Base-by-base conservation (phyloP, 2,329 filamentous ascomycete species). In the Teratosphaeria destructans region DNA sequence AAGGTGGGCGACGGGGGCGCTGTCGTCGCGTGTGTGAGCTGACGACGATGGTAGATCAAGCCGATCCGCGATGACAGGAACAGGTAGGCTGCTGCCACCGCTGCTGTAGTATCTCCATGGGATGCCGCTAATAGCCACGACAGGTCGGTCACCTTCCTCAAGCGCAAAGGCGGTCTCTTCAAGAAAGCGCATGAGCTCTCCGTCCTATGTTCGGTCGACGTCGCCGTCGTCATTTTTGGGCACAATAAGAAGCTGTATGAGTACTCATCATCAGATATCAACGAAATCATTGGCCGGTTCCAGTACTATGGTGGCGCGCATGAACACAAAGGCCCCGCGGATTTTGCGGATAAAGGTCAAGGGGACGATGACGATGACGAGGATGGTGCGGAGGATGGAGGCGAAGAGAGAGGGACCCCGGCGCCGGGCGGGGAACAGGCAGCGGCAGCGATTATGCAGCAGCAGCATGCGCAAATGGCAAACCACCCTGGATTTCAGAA, bases 151-250 rank as follows among this genome's bases (percentile, higher is more conserved):
- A 99, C 94, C 53, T 99, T 99, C 75, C 80, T 99, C 67, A 99
- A 99, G 82, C 89, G 94, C 79, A 99, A 99, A 78, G 94, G 93
- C 69, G 94, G 94, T 70, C 81, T 99, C 56, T 99, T 99, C 83
- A 99, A 99, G 81, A 99, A 99, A 84, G 94, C 94, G 58, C 92
- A 99, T 75, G 94, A 99, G 82, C 83, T 99, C 57, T 96, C 93
- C 57, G 94, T 99, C 54, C 87, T 99, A 64, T 99, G 94, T 75
- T 96, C 92, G 47, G 94, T 99, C 73, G 94, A 99, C 74, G 94
- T 99, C 67, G 94, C 94, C 49, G 94, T 99, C 71, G 94, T 99
- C 74, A 96, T 99, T 70, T 97, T 97, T 72, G 93, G 93, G 64
- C 92, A 90, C 77, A 99, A 99, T 77, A 99, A 97, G 82, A 97